Evolutionary conservation across 371 early-diverging fungal species (phyloP).

Genomic region (Antonospora locustae): DNA sequence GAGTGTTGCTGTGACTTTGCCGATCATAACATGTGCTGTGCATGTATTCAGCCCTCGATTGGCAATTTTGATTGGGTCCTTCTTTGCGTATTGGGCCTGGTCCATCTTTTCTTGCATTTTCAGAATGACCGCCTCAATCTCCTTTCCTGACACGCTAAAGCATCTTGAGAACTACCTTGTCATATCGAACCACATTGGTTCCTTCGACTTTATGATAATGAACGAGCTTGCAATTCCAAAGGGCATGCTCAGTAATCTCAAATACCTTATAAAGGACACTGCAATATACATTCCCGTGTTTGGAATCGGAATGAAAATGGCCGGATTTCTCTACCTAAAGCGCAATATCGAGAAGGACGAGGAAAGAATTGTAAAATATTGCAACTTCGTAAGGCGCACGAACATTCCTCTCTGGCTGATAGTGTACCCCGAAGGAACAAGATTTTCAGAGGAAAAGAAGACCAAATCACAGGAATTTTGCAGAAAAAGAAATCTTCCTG

Average conservation of each 20-base stretch:
- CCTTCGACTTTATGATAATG: constrained; percentile 48
- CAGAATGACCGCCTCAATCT: no score
- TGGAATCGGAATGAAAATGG: constrained; percentile 35
- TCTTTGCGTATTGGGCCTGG: no score
- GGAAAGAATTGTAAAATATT: constrained; percentile 36
- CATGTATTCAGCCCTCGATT: no score
- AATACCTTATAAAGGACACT: constrained; percentile 45
- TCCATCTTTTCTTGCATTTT: no score
- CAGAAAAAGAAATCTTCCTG: constrained; percentile 56
- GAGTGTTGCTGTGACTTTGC: no score
- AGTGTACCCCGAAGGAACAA: constrained; percentile 54
- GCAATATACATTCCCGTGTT: constrained; percentile 42
- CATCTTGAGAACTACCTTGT: constrained; percentile 27
- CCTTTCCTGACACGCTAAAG: no score
- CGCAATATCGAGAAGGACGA: constrained; percentile 46
- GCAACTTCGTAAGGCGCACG: constrained; percentile 6
- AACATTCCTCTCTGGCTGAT: constrained; percentile 35
- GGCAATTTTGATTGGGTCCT: no score
- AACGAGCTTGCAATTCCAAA: constrained; percentile 22
- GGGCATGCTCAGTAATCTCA: constrained; percentile 16
- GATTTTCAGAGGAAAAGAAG: constrained; percentile 27
- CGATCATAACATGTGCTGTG: no score
- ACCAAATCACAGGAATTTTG: constrained; percentile 58
- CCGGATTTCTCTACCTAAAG: constrained; percentile 39
- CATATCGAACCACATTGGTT: constrained; percentile 50